These are phyloP conservation scores for Cylindrodendrum hubeiense DNA, from an alignment of 2,329 filamentous ascomycete genomes.

Conservation along the genomic window DNA sequence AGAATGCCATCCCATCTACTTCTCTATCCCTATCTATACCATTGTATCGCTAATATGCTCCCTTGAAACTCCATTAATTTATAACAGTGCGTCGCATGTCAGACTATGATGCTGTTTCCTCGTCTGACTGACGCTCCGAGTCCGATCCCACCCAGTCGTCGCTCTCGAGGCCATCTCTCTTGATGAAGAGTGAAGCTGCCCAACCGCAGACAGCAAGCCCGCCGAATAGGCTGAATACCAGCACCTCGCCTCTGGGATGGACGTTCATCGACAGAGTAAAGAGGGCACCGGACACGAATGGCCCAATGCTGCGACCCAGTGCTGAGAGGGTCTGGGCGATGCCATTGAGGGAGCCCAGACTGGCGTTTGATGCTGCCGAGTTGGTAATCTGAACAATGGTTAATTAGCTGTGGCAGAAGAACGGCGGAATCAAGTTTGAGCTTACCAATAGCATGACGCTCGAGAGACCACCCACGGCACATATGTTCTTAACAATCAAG, in stretches of 20 bases:
- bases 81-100: background rate
- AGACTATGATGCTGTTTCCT: constrained; percentile 30
- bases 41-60: background rate
- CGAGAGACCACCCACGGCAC: constrained; percentile 88
- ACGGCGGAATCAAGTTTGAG: constrained; percentile 23
- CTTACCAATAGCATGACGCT: constrained; percentile 88
- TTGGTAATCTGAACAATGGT: constrained; percentile 81
- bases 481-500: constrained; percentile 89
- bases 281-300: constrained; percentile 87
- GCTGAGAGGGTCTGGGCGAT: constrained; percentile 94
- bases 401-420: background rate
- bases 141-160: constrained; percentile 61
- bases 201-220: constrained; percentile 86
- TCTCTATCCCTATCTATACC: background rate
- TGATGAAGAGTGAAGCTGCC: constrained; percentile 81
- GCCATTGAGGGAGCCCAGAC: constrained; percentile 91
- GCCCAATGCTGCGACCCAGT: constrained; percentile 87
- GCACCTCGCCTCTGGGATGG: constrained; percentile 82
- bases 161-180: constrained; percentile 71
- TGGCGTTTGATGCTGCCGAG: constrained; percentile 86
- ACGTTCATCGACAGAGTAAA: constrained; percentile 84
- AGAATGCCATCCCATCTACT: background rate
- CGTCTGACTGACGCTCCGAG: constrained; percentile 36
- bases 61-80: background rate
- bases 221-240: constrained; percentile 90